phyloP scores from a whole-genome alignment of 2,329 filamentous ascomycete species.

The Ceratocystis albifundus region DNA sequence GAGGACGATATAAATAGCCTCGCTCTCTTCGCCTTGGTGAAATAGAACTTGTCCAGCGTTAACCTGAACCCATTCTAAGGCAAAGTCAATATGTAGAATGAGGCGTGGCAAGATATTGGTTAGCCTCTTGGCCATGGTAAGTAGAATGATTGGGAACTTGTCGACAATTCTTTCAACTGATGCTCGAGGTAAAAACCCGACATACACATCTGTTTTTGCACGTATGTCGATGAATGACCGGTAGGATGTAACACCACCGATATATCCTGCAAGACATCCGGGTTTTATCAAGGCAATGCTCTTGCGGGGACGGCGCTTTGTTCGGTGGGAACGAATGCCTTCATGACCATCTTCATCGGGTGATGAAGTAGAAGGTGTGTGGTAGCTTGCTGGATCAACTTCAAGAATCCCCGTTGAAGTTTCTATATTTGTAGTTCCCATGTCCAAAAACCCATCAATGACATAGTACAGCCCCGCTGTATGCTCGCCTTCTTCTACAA shows the following conservation, averaged over 20 bases:
- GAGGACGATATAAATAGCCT: constrained; percentile 94
- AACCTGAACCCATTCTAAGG: constrained; percentile 95
- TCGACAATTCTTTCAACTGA: constrained; percentile 88
- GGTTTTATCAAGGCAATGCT: constrained; percentile 88
- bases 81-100: constrained; percentile 95
- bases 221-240: constrained; percentile 93
- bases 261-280: constrained; percentile 84
- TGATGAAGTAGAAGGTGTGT: constrained; percentile 3
- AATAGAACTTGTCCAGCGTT: constrained; percentile 91
- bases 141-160: constrained; percentile 75
- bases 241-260: constrained; percentile 88
- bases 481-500: constrained; percentile 94
- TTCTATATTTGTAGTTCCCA: constrained; percentile 32
- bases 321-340: constrained; percentile 35
- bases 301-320: constrained; percentile 41
- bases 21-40: constrained; percentile 86
- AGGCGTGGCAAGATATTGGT: constrained; percentile 80
- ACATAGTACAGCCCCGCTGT: constrained; percentile 96
- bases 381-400: constrained; percentile 22
- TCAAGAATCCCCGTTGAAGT: constrained; percentile 18
- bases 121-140: constrained; percentile 92
- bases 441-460: constrained; percentile 90
- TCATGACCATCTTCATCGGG: constrained; percentile 10
- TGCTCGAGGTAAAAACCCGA: constrained; percentile 78
- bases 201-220: constrained; percentile 96